Percentiles rank a stretch among this genome's conserved stretches.
phyloP scores from a whole-genome alignment of 257 asterid genomes.

The Solanum corneliomulleri region DNA sequence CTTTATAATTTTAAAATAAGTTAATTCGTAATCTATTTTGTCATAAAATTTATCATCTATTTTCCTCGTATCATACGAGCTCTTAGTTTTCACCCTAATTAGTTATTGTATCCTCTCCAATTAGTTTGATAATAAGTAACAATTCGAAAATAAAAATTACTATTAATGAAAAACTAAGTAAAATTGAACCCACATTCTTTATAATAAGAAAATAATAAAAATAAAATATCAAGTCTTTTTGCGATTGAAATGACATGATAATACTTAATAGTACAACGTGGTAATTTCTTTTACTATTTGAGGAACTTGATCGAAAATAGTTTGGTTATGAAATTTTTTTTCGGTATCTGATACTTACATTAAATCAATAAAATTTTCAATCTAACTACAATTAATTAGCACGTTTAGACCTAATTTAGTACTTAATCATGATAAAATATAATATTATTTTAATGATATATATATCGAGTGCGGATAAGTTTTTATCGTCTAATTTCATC shows the following conservation, averaged over 20 bases:
- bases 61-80: not conserved
- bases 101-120: not conserved
- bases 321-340: not conserved
- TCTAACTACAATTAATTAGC: not conserved
- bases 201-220: too few species aligned
- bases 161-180: not conserved
- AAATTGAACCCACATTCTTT: not conserved
- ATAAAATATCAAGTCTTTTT: not conserved
- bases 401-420: not conserved
- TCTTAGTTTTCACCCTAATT: not conserved
- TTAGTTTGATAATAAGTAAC: not conserved
- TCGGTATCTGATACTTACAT: not conserved
- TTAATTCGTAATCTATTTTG: too few species aligned
- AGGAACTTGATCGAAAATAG: not conserved
- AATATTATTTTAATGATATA: not conserved
- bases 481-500: not conserved
- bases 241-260: not conserved
- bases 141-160: too few species aligned
- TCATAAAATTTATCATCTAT: too few species aligned
- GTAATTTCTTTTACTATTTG: too few species aligned
- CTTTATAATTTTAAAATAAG: too few species aligned
- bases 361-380: not conserved
- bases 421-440: not conserved
- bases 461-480: not conserved
- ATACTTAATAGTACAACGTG: too few species aligned